Conservation (phyloP, 257 asterid genomes). For the Avicennia marina region DNA sequence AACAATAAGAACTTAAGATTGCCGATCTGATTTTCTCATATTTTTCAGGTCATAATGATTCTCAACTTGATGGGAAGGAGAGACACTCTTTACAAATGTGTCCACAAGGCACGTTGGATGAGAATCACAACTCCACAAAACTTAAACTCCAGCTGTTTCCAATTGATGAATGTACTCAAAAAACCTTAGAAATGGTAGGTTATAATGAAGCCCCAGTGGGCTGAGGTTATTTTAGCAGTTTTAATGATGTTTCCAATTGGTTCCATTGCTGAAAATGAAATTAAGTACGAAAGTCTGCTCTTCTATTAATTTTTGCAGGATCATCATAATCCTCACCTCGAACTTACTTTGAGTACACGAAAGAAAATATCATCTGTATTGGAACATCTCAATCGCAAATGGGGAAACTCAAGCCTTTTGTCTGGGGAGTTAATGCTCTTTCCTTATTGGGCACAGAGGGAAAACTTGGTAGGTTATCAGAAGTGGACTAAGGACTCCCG, state of each 20-base stretch:
- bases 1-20: no score
- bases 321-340: slow-evolving; percentile 83
- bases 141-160: slow-evolving; percentile 97
- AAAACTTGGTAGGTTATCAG: slow-evolving; percentile 57
- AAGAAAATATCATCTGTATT: slow-evolving; percentile 86
- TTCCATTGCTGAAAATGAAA: background rate
- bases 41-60: slow-evolving; percentile 45
- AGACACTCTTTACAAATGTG: slow-evolving; percentile 29
- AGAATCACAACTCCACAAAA: slow-evolving; percentile 46
- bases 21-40: slow-evolving; percentile 14
- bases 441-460: slow-evolving; percentile 68
- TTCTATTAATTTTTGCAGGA: slow-evolving; percentile 44
- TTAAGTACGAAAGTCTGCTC: background rate
- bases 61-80: slow-evolving; percentile 51
- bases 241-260: background rate
- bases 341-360: slow-evolving; percentile 80
- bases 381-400: slow-evolving; percentile 93
- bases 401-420: slow-evolving; percentile 65
- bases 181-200: slow-evolving; percentile 83
- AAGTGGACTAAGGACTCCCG: slow-evolving; percentile 84
- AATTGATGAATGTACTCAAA: slow-evolving; percentile 76
- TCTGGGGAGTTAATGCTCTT: slow-evolving; percentile 68
- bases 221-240: background rate
- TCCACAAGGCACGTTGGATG: slow-evolving; percentile 25
- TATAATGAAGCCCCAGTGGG: background rate